Base-by-base conservation (phyloP, 257 asterid genomes). In the Cordia subcordata region DNA sequence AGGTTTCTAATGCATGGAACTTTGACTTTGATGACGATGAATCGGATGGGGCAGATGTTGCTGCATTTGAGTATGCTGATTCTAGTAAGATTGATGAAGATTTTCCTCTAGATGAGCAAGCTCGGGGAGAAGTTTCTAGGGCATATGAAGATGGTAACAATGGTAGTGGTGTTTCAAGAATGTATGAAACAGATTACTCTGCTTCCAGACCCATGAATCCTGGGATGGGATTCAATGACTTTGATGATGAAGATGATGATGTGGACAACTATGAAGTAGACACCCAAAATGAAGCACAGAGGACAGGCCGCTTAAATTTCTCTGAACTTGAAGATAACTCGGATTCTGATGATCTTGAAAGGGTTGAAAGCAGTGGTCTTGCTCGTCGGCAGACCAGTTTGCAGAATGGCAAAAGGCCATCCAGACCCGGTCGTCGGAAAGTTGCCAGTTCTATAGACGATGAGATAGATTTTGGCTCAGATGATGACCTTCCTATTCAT, bases 1-100 rank as follows among this genome's bases (percentile, higher is more conserved):
- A 79, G 63, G 71, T 90, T 66, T 71, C 99, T 49, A 79, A 77
- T 65, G 94, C 96, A 23, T 92, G 99, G 96, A 92, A 92, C 71
- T 92, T 92, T 59, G 94, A 92, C 72, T 92, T 92, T 72, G 99
- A 92, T 55, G 99, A 92, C 64, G 81, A 92, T 67, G 99, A 88
- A 70, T 92, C 99, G 13, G 99, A 88, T 74, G 99, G 99, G 40
- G 96, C 99, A 23, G 99, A 88, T 66, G 85, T 92, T 66, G 95
- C 96, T 70, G 75, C 95, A 45, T 92, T 92, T 49, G 99, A 92
- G 81, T 60, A 75, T 79, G 99, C 96, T 63, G 99, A 92, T 84
- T 80, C 96, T 60, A 74, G 20, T 63, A 86, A 67, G 74, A 55
- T 61, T 60, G 76, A 71, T 42, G 78, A 67, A 42, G 90, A 68